Evolutionary conservation across 1,284 basidiomycete species (phyloP), one percentile per base, ranked within the genome.

Genomic region (Ustilago cynodontis): DNA sequence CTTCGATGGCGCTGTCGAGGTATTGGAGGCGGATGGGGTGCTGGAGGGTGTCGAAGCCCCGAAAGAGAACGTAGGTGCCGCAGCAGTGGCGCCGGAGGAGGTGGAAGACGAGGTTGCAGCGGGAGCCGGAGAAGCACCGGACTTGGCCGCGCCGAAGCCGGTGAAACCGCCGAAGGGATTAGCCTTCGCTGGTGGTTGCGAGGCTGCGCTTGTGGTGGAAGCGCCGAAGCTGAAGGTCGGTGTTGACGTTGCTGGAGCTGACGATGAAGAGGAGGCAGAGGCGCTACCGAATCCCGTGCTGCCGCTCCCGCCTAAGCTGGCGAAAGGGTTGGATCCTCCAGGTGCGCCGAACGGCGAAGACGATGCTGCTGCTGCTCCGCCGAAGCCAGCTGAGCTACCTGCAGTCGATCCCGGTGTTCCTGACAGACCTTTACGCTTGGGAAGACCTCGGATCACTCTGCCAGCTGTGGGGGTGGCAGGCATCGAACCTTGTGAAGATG

Each of bases 101-200:
- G 68, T 20, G 0, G 67, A 31, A 7, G 58, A 20, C 43, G 66
- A 8, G 35, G 16, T 47, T 13, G 61, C 49, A 3, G 71, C 37
- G 7, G 71, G 20, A 35, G n/a, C n/a, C n/a, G n/a, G n/a, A n/a
- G n/a, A n/a, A n/a, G 52, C 54, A 52, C 58, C 63, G 33, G 66
- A 52, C 35, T 67, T 72, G 26, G 61, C 71, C 29, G 67, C 60
- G 16, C 64, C 63, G 13, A 68, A 64, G 7, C 66, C 67, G 2
- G 64, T 53, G 54, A 76, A 64, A 31, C 63, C 61, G n/a, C 64
- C 68, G 22, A 76, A 71, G 2, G 73, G 68, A 31, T 76, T 71
- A 1, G 65, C 53, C 29, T 57, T 66, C 10, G 73, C 50, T 28
- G 60, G 59, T 20, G 51, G 56, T 37, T 59, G 53, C 13, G 69